Evolutionary conservation across 2,329 filamentous ascomycete genomes (phyloP), one percentile per base, ranked within the genome.

Genomic region (Venturia oleaginea): DNA sequence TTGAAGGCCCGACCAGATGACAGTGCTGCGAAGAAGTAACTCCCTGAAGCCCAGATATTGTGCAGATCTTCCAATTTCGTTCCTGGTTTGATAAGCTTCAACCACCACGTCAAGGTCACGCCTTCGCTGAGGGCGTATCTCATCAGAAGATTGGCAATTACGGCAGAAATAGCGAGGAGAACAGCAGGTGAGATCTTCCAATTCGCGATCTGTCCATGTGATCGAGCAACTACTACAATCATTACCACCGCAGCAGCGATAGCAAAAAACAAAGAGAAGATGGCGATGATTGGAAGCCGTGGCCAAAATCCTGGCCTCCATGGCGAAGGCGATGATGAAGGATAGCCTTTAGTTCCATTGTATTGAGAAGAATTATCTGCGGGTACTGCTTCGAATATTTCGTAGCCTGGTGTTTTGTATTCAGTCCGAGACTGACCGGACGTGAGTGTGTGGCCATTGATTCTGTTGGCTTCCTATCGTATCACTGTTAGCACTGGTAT

Each of bases 121-220:
- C 60, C 60, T 22, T 62, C 60, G n/a, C 34, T 42, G 2, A 62
- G n/a, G 10, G 60, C 38, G 7, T 34, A 38, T 30, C 60, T 19
- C 24, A 62, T 38, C 2, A 62, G n/a, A 7, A 48, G 40, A 40
- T 62, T 51, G 22, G 60, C 60, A 15, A 46, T 10, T 22, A 30
- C 40, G 27, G 60, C 19, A 37, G 60, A 27, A 24, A 62, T 62
- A 24, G 60, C 60, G 10, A 62, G 43, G n/a, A 43, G 42, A 24
- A 62, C 43, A 37, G 38, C 32, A 13, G 60, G 60, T n/a, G 40
- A 27, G 13, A 62, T 30, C 8, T 5, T 51, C 60, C 60, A 62
- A 37, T 43, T 15, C 5, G 40, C 43, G n/a, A 48, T 51, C 27
- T 27, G 19, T 10, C 34, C 38, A 37, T 51, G 27, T 3, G 51